Evolutionary conservation across 495 filamentous ascomycete species (phyloP), one percentile per base, ranked within the genome.

Genomic region (Penicillium cinerascens): DNA sequence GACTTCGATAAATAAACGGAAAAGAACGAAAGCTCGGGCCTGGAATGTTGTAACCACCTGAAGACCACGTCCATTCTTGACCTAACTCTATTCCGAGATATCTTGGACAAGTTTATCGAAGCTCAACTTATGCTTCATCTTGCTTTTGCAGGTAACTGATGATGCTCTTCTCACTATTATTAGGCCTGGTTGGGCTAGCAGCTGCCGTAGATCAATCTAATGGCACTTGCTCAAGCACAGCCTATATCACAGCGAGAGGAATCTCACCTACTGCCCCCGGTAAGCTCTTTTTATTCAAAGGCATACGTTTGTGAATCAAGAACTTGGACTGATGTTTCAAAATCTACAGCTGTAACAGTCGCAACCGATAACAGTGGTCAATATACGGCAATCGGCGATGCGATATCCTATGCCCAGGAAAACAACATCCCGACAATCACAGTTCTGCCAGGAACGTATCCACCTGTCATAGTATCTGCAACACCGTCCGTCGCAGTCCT

Each of bases 381-480:
- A 15, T 55, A 55, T 16, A 58, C 50, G 6, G 50, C 36, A 7
- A 53, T 58, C 26, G 50, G 42, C 25, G 48, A 58, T 27, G 55
- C 45, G 10, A 47, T 53, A 22, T 41, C 45, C 0, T 58, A 58
- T 27, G 55, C 55, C 7, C 55, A 58, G 21, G 13, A n/a, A n/a
- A 40, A 58, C 27, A 27, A 36, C 2, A 53, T 58, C 13, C 55
- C 50, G 5, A 53, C 55, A 21, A 42, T 58, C 5, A 58, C 49
- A 13, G 55, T 58, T 0, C 41, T 58, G 13, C 35, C 40, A 13
- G 55, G 55, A 2, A 58, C 50, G 4, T 58, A 58, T 33, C 46
- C 55, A 42, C 50, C 55, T n/a, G 44, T 58, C 1, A 58, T 45
- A 5, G 29, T 55, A 21, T 58, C 49, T 44, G 47, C 56, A n/a